Base-by-base conservation (phyloP, 441 rosid genomes). In the Pelargonium cotyledonis region DNA sequence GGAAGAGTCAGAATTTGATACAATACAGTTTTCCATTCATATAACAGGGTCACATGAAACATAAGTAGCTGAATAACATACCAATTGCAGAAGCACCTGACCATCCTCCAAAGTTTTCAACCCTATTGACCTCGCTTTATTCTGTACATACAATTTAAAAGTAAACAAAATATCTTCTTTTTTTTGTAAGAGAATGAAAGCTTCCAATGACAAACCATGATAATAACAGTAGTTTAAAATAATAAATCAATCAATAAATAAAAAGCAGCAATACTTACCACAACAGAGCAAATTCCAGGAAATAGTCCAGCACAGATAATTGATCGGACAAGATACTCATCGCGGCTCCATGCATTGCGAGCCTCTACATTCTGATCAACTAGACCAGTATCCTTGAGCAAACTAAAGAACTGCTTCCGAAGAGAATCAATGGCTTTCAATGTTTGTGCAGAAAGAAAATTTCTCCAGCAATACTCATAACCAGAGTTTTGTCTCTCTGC, bases 61-160 rank as follows among this genome's bases (percentile, higher is more conserved):
- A 23, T 23, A n/a, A 53, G 60, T 53, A 53, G 60, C 60, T 15
- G 60, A 15, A 15, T 4, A 53, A 68, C 99, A 76, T 71, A 94
- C 99, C 41, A 87, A 86, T 16, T 92, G 92, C 63, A 92, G 80
- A 65, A 88, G 85, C 70, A 95, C 99, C 82, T 85, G 95, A 67
- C 98, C 99, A 76, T 95, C 99, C 77, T 89, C 96, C 98, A 91
- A 92, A 6, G 97, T 92, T 82, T 95, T 95, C 84, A 95, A 92
- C 23, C 96, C 86, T 95, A 92, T 90, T 23, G 97, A 89, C 44
- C 95, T 89, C 79, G 92, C 98, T 78, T 97, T 81, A 68, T 88
- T 95, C 98, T 94, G 91, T 68, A 73, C 18, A 79, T 41, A 70
- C 69, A 21, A 68, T 64, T 21, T 51, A 8, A 38, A 21, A 57